Conservation (phyloP, 2,329 filamentous ascomycete species). For the Neocucurbitaria cava region DNA sequence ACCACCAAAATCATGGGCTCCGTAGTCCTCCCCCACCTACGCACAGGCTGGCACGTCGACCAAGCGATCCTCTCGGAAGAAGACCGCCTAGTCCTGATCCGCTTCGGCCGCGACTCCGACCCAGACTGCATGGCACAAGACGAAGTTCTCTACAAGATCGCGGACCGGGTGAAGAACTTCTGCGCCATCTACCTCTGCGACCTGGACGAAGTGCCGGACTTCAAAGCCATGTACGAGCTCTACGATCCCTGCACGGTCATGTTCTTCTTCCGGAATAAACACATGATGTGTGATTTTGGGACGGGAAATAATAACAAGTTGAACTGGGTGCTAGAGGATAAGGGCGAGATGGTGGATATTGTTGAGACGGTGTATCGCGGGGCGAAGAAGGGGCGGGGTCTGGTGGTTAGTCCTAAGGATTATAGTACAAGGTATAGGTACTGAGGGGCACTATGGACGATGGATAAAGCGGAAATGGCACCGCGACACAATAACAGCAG, state of each 20-base stretch:
- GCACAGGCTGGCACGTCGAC: slow-evolving; percentile 96
- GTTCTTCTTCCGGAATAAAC: slow-evolving; percentile 98
- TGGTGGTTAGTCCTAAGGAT: slow-evolving; percentile 94
- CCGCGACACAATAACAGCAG: background rate
- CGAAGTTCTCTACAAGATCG: slow-evolving; percentile 93
- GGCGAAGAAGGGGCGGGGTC: slow-evolving; percentile 96
- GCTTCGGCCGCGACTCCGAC: slow-evolving; percentile 88
- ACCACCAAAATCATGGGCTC: slow-evolving; percentile 68
- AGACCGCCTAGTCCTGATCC: slow-evolving; percentile 90
- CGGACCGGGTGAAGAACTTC: slow-evolving; percentile 92
- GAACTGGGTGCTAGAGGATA: slow-evolving; percentile 96
- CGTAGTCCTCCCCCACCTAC: slow-evolving; percentile 88
- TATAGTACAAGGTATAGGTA: slow-evolving; percentile 75
- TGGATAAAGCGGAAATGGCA: background rate
- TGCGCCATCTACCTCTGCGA: slow-evolving; percentile 85
- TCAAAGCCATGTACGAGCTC: slow-evolving; percentile 93
- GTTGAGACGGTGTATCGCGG: slow-evolving; percentile 97
- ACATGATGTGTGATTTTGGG: slow-evolving; percentile 96
- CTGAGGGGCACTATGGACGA: slow-evolving; percentile 41
- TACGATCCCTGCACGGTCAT: slow-evolving; percentile 95
- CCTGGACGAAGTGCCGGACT: slow-evolving; percentile 69
- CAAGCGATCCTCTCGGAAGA: slow-evolving; percentile 82
- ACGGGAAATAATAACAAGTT: slow-evolving; percentile 99
- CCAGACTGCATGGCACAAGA: slow-evolving; percentile 84
- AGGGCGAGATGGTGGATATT: slow-evolving; percentile 98